A percentile compares a stretch with the other conserved stretches of the same genome.
phyloP scores from a whole-genome alignment of 345 rosid genomes.

The Sisymbrium irio region DNA sequence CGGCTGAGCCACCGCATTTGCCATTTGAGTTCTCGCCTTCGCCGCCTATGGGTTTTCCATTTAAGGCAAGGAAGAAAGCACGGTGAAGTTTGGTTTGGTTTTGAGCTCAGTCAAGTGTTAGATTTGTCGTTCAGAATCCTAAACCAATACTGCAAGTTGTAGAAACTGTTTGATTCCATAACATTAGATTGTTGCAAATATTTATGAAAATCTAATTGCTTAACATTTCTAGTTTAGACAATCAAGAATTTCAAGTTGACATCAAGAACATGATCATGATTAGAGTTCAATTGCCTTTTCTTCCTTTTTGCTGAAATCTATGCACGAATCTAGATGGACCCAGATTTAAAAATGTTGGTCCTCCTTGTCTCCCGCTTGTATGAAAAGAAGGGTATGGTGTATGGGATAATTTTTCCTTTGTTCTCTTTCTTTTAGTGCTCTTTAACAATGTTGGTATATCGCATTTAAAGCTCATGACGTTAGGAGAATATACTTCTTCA shows the following conservation, averaged over 20 bases:
- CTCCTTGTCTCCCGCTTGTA: neutral
- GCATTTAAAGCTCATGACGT: neutral
- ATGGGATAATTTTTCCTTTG: neutral
- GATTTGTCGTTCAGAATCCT: constrained; percentile 18
- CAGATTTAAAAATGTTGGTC: neutral
- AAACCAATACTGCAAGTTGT: neutral
- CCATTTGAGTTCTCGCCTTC: constrained; percentile 80
- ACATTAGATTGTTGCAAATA: constrained; percentile 28
- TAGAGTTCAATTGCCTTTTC: neutral
- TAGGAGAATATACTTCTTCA: neutral
- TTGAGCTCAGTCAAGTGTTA: constrained; percentile 39
- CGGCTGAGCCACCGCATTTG: constrained; percentile 60
- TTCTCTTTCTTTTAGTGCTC: neutral
- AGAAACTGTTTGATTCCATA: constrained; percentile 7
- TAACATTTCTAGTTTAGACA: neutral
- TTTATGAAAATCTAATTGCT: constrained; percentile 9
- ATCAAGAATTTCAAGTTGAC: neutral
- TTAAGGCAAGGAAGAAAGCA: constrained; percentile 52
- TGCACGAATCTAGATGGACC: neutral
- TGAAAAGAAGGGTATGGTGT: neutral
- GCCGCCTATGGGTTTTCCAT: constrained; percentile 57
- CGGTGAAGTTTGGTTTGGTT: constrained; percentile 30
- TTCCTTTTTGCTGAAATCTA: neutral
- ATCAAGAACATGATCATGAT: neutral
- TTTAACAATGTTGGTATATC: neutral